These are phyloP conservation scores for Phytophthora citrophthora DNA, from an alignment of 352 stramenopile species.

Conservation along the genomic window DNA sequence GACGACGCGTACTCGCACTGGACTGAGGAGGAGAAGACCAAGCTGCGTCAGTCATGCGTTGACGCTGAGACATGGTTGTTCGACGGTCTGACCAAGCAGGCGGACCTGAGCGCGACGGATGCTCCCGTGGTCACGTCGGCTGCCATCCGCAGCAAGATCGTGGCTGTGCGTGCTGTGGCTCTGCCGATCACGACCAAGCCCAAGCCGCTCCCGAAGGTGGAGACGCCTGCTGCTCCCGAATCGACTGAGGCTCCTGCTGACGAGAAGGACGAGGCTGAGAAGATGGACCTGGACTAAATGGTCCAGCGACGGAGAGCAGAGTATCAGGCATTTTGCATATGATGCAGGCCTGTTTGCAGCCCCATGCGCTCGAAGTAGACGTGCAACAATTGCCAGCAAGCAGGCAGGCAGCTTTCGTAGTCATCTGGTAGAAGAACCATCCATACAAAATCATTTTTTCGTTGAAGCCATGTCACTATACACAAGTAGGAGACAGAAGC, in stretches of 20 bases:
- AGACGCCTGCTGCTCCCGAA: conserved; percentile 56
- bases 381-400: conserved; percentile 17
- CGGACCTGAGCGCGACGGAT: conserved; percentile 77
- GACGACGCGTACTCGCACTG: conserved; percentile 96
- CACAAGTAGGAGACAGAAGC: too few relatives aligned
- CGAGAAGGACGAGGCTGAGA: conserved; percentile 61
- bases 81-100: conserved; percentile 96
- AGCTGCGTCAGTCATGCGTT: conserved; percentile 90
- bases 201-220: conserved; percentile 88
- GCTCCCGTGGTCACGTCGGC: conserved; percentile 93
- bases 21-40: conserved; percentile 94
- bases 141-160: conserved; percentile 91
- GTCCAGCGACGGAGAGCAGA: conserved; percentile 7
- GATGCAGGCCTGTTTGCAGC: conserved; percentile 24
- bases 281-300: conserved; percentile 89
- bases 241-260: conserved; percentile 40
- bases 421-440: conserved; percentile 33
- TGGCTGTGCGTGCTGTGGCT: conserved; percentile 89
- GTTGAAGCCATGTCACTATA: conserved; percentile 7
- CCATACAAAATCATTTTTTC: conserved; percentile 29
- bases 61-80: conserved; percentile 96
- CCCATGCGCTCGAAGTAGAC: conserved; percentile 32
- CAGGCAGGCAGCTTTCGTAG: conserved; percentile 29
- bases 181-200: conserved; percentile 97
- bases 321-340: conserved; percentile 34